Conservation (phyloP, 768 basidiomycete species). For the Hericium alpestre region DNA sequence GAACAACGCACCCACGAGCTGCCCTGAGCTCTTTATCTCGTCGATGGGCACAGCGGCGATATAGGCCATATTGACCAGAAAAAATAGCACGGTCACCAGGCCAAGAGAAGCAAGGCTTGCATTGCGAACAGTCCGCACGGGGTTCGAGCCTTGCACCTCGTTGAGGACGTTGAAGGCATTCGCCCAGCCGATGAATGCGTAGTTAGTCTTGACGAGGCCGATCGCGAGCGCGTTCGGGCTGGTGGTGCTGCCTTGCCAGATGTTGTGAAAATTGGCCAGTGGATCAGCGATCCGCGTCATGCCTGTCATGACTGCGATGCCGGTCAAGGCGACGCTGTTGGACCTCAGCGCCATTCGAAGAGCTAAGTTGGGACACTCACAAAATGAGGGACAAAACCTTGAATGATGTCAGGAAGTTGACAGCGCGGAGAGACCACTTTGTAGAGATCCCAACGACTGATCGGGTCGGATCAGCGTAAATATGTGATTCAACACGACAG, state of each 20-base stretch:
- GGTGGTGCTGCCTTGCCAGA: slow-evolving; percentile 18
- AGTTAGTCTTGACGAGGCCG: slow-evolving; percentile 21
- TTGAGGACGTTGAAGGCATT: slow-evolving; percentile 38
- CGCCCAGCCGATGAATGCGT: slow-evolving; percentile 21
- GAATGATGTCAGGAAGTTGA: slow-evolving; percentile 17
- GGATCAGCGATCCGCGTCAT: slow-evolving; percentile 20
- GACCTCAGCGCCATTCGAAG: not conserved
- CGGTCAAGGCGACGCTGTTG: slow-evolving; percentile 17
- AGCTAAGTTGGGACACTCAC: slow-evolving; percentile 2
- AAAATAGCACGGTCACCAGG: slow-evolving; percentile 34
- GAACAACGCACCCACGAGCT: slow-evolving; percentile 38
- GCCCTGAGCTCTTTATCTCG: slow-evolving; percentile 30
- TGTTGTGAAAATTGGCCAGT: slow-evolving; percentile 20
- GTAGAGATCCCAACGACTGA: slow-evolving; percentile 19
- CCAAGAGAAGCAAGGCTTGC: slow-evolving; percentile 35
- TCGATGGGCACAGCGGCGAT: slow-evolving; percentile 32
- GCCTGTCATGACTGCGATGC: slow-evolving; percentile 18
- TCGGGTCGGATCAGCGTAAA: not conserved
- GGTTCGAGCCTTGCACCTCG: slow-evolving; percentile 27
- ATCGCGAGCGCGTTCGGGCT: slow-evolving; percentile 18
- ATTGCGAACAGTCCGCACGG: slow-evolving; percentile 36
- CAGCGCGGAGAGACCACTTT: slow-evolving; percentile 18
- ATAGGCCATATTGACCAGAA: slow-evolving; percentile 35
- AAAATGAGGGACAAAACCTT: slow-evolving; percentile 17
- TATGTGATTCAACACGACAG: not conserved